Conservation (phyloP, 2,329 filamentous ascomycete genomes). For the Penicillium brasilianum region DNA sequence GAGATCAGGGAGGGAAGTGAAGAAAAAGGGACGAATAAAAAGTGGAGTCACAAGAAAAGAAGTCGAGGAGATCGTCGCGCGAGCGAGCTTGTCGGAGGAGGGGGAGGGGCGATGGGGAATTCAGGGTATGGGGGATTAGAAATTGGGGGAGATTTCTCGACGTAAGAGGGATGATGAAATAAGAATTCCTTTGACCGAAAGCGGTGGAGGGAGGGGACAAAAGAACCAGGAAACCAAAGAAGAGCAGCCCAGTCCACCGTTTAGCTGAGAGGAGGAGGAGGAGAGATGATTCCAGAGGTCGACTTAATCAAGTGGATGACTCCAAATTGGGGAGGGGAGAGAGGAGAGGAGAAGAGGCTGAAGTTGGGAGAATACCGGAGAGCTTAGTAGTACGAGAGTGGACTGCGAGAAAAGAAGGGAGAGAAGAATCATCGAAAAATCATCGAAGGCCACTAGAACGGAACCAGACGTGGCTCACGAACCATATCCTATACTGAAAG, state of each 20-base stretch:
- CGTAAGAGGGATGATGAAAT: slow-evolving; percentile 19
- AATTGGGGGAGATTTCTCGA: neutral
- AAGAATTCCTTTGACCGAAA: slow-evolving; percentile 14
- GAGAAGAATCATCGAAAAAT: too few species aligned
- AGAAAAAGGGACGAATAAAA: slow-evolving; percentile 9
- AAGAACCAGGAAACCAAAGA: neutral
- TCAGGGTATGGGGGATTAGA: neutral
- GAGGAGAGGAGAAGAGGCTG: neutral
- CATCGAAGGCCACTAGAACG: neutral
- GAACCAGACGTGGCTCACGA: neutral
- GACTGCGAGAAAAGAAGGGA: too few species aligned
- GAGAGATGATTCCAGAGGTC: neutral
- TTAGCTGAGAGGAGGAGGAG: neutral
- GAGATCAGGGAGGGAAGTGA: neutral
- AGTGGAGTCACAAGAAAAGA: slow-evolving; percentile 14
- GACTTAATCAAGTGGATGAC: neutral
- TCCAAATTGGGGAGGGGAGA: neutral
- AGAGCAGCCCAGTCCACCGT: too few species aligned
- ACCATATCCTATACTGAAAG: neutral
- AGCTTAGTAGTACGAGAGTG: neutral
- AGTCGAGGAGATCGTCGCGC: slow-evolving; percentile 6
- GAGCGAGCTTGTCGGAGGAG: neutral
- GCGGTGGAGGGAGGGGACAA: slow-evolving; percentile 12
- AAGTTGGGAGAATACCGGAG: neutral
- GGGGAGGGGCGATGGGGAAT: neutral